Evolutionary conservation across 176 grass and related monocot species (phyloP), one percentile per base, ranked within the genome.

Genomic region (Ampelocalamus luodianensis): DNA sequence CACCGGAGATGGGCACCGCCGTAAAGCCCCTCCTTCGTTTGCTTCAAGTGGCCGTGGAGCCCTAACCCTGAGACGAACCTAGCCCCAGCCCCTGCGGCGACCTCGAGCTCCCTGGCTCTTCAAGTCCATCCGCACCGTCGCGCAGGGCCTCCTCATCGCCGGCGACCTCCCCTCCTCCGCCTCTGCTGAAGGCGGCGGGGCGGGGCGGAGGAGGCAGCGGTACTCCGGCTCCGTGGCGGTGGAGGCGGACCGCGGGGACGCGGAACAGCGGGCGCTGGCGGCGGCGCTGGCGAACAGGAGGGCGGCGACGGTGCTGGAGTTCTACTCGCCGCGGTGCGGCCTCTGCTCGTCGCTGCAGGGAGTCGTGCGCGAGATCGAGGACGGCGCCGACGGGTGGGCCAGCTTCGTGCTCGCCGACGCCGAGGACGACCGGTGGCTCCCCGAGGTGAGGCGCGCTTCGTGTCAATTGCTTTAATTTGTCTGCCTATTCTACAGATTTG

Each of bases 391-490:
- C 5, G 87, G 81, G 5, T 88, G 68, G 59, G 80, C 87, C 8
- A 66, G 85, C n/a, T 95, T 98, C 56, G 91, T 95, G 32, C 85
- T 98, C 54, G 93, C 91, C 51, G 96, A 98, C 73, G 96, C 96
- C 24, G 96, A 95, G 88, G 94, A 93, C 55, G 96, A 92, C 36
- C 90, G 79, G 79, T 98, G 96, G 96, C 93, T 98, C 56, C 96
- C 93, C 16, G 96, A 98, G 96, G 96, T 98, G 63, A 68, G 78
- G 36, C 83, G 4, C 3, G 45, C 10, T 65, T 65, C 10, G 5
- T 43, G 43, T n/a, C 23, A 6, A 60, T n/a, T 70, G 72, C 22
- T 26, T 58, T 48, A 14, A 34, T 73, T 55, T 22, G 6, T 74
- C 65, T 22, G 9, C 17, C 10, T 61, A 20, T 60, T 61, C 8